Evolutionary conservation across 306 rosid species (phyloP).

Genomic region (Hippophae tibetana): DNA sequence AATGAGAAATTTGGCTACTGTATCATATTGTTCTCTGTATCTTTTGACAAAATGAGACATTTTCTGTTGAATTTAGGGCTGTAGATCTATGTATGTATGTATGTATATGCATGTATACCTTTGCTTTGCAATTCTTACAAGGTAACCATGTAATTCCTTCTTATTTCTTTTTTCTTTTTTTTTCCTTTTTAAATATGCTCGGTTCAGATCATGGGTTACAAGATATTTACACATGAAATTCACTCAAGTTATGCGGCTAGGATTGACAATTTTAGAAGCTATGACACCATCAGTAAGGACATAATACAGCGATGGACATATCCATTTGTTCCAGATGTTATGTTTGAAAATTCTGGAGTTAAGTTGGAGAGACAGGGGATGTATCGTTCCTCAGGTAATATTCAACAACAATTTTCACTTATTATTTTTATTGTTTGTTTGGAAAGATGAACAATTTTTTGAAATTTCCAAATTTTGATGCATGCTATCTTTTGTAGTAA

Average conservation of each 20-base stretch:
- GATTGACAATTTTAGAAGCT: conserved; percentile 92
- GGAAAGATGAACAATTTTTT: neutral
- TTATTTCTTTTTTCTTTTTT: too few relatives aligned
- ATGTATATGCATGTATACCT: neutral
- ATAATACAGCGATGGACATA: conserved; percentile 97
- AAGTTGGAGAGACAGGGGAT: conserved; percentile 89
- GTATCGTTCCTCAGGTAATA: conserved; percentile 80
- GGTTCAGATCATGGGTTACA: conserved; percentile 93
- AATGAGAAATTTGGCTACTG: neutral
- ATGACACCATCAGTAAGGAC: conserved; percentile 88
- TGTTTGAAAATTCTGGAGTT: conserved; percentile 47
- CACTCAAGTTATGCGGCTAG: conserved; percentile 91
- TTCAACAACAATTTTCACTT: neutral
- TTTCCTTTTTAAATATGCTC: too few relatives aligned
- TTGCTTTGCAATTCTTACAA: conserved; percentile 9
- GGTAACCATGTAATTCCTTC: conserved; percentile 9
- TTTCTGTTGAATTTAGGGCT: conserved; percentile 13
- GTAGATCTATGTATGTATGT: conserved; percentile 6
- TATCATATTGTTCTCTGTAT: conserved; percentile 5
- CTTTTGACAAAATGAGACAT: conserved; percentile 6
- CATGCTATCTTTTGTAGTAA: neutral
- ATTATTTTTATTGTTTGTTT: neutral
- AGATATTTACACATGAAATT: conserved; percentile 86
- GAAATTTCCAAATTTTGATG: neutral
- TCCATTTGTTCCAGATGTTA: conserved; percentile 92